Evolutionary conservation across 345 rosid species (phyloP).

Genomic region (Pistacia vera): DNA sequence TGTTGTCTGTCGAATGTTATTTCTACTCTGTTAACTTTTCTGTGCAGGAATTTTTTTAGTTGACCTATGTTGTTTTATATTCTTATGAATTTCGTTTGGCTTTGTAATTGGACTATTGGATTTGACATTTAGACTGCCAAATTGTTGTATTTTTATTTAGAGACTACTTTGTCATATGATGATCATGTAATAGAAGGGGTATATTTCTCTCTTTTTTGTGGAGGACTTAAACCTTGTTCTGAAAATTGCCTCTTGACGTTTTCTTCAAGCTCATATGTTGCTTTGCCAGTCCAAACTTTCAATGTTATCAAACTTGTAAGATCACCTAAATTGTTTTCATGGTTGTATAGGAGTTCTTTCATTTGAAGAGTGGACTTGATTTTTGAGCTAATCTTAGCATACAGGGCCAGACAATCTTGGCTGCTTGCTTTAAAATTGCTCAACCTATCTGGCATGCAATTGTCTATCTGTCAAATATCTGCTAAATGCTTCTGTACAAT

Average conservation of each 20-base stretch:
- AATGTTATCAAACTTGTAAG: not conserved
- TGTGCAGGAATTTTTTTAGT: not conserved
- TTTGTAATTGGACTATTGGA: not conserved
- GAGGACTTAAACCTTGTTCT: not conserved
- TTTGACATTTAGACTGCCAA: not conserved
- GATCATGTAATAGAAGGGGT: not conserved
- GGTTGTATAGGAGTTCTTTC: not conserved
- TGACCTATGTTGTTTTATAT: not conserved
- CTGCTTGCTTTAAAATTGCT: not conserved
- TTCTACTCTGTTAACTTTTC: not conserved
- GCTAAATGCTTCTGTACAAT: not conserved
- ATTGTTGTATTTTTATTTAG: not conserved
- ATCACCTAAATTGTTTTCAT: not conserved
- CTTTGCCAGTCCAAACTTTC: not conserved
- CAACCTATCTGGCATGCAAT: not conserved
- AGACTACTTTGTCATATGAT: constrained; percentile 2
- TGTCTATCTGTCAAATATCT: constrained; percentile 6
- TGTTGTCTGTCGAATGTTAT: constrained; percentile 1
- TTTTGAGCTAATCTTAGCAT: constrained; percentile 6
- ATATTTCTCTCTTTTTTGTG: constrained; percentile 6
- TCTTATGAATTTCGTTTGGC: not conserved
- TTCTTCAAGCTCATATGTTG: not conserved
- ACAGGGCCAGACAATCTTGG: not conserved
- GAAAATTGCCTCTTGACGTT: not conserved
- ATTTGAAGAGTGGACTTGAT: not conserved